These are phyloP conservation scores for Pestalotiopsis sp. DNA, from an alignment of 2,329 filamentous ascomycete species.

Conservation along the genomic window DNA sequence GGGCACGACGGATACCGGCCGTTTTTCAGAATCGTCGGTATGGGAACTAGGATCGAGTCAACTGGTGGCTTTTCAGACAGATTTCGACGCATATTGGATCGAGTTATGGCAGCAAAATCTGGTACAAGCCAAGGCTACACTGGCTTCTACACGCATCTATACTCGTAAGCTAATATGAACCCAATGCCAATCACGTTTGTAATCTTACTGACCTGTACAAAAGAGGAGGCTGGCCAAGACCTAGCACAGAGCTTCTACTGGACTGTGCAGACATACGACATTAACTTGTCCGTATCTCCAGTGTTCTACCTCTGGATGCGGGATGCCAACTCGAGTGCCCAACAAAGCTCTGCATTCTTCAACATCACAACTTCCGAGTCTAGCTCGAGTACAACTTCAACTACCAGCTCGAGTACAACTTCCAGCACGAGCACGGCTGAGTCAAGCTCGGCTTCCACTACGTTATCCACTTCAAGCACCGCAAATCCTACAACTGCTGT, in stretches of 20 bases:
- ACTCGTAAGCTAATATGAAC: background rate
- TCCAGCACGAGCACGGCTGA: no score
- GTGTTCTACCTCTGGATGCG: constrained; percentile 12
- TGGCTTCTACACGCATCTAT: background rate
- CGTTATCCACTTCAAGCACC: background rate
- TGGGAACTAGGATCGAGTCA: constrained; percentile 10
- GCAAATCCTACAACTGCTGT: background rate
- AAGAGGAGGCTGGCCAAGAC: background rate
- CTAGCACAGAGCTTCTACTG: constrained; percentile 7
- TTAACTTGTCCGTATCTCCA: background rate
- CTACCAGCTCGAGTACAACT: background rate
- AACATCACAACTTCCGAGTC: constrained; percentile 2
- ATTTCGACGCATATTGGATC: background rate
- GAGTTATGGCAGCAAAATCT: constrained; percentile 10
- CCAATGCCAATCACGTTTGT: background rate
- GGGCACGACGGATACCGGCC: background rate
- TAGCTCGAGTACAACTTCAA: background rate
- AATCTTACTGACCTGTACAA: background rate
- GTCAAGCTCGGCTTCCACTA: background rate
- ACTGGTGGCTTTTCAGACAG: constrained; percentile 8
- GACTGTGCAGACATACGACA: constrained; percentile 11
- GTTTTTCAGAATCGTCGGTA: background rate
- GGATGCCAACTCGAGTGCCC: background rate
- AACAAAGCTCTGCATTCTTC: constrained; percentile 1
- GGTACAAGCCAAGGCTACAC: background rate